phyloP scores from a whole-genome alignment of 129 eudicot species.

The Arctium minus region DNA sequence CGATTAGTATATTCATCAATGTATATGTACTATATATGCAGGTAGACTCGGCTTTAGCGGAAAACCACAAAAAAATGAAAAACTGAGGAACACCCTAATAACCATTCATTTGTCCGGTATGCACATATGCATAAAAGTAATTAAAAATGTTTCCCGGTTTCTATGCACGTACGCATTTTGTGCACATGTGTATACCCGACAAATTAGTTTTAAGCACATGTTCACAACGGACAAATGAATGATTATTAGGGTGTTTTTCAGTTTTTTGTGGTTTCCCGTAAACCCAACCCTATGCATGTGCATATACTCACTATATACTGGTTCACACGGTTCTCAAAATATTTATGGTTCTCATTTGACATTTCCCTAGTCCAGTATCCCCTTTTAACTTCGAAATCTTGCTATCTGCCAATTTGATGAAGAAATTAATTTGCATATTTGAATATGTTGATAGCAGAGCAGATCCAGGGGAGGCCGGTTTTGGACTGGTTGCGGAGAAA shows the following conservation, averaged over 20 bases:
- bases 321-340: background rate
- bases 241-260: too few relatives aligned
- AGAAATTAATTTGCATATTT: background rate
- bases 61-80: background rate
- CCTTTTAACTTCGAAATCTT: background rate
- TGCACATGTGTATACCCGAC: background rate
- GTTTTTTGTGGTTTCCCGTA: too few relatives aligned
- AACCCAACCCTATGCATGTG: background rate
- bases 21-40: background rate
- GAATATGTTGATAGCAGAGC: conserved; percentile 45
- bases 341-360: too few relatives aligned
- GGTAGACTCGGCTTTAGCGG: background rate
- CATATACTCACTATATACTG: background rate
- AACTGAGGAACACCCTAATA: background rate
- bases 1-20: background rate
- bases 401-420: background rate
- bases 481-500: conserved; percentile 87
- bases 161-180: background rate
- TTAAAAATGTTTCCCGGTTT: too few relatives aligned
- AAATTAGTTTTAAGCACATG: background rate
- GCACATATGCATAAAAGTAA: background rate
- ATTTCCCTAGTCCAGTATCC: background rate
- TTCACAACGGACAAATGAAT: too few relatives aligned
- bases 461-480: conserved; percentile 67
- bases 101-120: background rate